Evolutionary conservation across 176 grass and related monocot genomes (phyloP).

Genomic region (Lolium multiflorum): DNA sequence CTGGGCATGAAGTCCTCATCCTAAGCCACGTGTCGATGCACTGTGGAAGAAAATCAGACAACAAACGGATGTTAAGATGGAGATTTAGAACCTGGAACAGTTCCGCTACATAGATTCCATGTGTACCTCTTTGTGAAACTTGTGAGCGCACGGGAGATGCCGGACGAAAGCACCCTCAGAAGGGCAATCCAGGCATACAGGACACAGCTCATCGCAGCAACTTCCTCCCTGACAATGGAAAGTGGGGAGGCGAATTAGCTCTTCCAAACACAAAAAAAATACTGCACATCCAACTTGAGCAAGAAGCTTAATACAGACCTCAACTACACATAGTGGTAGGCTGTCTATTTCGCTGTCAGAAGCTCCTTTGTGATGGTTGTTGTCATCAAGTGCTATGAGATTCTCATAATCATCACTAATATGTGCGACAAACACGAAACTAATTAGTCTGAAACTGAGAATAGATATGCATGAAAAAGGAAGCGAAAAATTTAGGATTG

Average conservation of each 20-base stretch:
- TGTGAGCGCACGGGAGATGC: slow-evolving; percentile 81
- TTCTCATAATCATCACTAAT: slow-evolving; percentile 81
- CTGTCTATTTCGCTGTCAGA: slow-evolving; percentile 75
- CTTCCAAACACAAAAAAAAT: slow-evolving; percentile 9
- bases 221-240: slow-evolving; percentile 48
- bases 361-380: slow-evolving; percentile 55
- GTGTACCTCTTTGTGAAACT: slow-evolving; percentile 85
- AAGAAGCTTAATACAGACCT: slow-evolving; percentile 50
- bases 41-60: slow-evolving; percentile 49
- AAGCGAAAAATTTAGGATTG: not conserved
- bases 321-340: slow-evolving; percentile 64
- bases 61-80: slow-evolving; percentile 17
- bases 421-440: slow-evolving; percentile 28
- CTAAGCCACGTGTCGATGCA: slow-evolving; percentile 91
- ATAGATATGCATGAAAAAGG: not conserved
- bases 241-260: slow-evolving; percentile 13
- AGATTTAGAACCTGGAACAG: not conserved
- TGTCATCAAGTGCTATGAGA: slow-evolving; percentile 45
- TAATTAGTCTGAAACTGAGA: slow-evolving; percentile 29
- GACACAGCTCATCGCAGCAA: slow-evolving; percentile 55
- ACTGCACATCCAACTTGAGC: slow-evolving; percentile 9
- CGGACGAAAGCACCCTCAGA: slow-evolving; percentile 59
- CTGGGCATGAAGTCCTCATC: slow-evolving; percentile 67
- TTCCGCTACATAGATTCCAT: not conserved
- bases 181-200: slow-evolving; percentile 75